Evolutionary conservation across 2,329 filamentous ascomycete species (phyloP), one percentile per base, ranked within the genome.

Genomic region (Colletotrichum limetticola): DNA sequence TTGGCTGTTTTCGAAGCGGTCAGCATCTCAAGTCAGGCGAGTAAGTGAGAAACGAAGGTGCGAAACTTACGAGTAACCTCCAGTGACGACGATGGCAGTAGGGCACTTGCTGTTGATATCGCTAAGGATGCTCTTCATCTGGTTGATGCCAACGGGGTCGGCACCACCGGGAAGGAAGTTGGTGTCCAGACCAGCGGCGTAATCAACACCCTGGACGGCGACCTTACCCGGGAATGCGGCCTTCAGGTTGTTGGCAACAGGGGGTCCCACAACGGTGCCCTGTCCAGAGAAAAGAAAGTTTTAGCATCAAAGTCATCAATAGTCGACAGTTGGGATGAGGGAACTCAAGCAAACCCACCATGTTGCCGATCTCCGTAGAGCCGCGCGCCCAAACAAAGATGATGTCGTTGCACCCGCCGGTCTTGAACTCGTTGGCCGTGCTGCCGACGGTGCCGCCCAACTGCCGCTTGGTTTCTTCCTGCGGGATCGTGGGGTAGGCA

Each of bases 61-160:
- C 11, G 19, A 49, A 49, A n/a, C 42, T 49, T 49, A 49, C 42
- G 42, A 49, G 42, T 49, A 49, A 9, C 42, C 42, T 49, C 42
- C 42, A 11, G 42, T 49, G 42, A 49, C 42, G 7, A 49, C 42
- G 19, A 49, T 49, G 42, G 42, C 16, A 19, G 42, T 49, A 7
- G 82, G 81, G 71, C 83, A 84, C 59, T 83, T 81, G 11, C 72
- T 76, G 24, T 79, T 79, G 1, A 80, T 82, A 22, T 79, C 61
- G 12, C 78, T 78, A 74, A 84, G 79, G 7, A 84, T 76, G 1
- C 75, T 69, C 11, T 77, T 75, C 63, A 80, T 80, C 58, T 80
- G 77, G 8, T 9, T 49, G 24, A 83, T 82, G 24, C 80, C 79
- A 5, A 75, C 76, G 9, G 72, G 64, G 12, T 78, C 78, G 1